Evolutionary conservation across 2,329 filamentous ascomycete species (phyloP).

Genomic region (Fonsecaea nubica): DNA sequence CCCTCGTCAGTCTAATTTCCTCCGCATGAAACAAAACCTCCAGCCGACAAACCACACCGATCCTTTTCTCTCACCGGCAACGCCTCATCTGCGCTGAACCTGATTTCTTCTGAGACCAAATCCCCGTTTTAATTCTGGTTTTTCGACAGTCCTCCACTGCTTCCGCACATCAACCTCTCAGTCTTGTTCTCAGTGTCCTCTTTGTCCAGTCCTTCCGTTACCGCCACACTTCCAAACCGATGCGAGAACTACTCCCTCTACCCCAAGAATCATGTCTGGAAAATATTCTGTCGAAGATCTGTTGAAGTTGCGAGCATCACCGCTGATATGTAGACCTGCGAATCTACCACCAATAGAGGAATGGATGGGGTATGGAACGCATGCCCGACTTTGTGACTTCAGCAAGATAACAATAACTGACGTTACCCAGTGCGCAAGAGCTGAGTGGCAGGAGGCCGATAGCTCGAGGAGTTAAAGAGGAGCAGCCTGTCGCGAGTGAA

Average conservation of each 20-base stretch:
- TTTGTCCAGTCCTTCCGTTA: background rate
- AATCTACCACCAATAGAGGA: slow-evolving; percentile 83
- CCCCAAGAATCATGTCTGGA: slow-evolving; percentile 44
- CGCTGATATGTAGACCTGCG: slow-evolving; percentile 79
- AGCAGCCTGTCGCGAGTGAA: slow-evolving; percentile 30
- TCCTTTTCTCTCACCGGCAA: background rate
- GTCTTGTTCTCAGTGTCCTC: background rate
- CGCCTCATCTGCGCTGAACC: background rate
- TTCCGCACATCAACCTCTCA: background rate
- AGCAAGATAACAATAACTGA: slow-evolving; percentile 28
- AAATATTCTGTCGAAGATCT: slow-evolving; percentile 81
- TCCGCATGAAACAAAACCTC: slow-evolving; percentile 17
- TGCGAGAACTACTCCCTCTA: slow-evolving; percentile 25
- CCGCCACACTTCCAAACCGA: slow-evolving; percentile 20
- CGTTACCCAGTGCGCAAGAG: slow-evolving; percentile 50
- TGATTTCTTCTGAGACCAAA: background rate
- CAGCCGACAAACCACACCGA: slow-evolving; percentile 16
- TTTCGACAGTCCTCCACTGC: background rate
- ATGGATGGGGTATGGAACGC: slow-evolving; percentile 82
- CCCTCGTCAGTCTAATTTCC: slow-evolving; percentile 16
- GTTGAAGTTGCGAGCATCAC: slow-evolving; percentile 77
- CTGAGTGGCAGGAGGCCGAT: slow-evolving; percentile 44
- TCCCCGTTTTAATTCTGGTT: background rate
- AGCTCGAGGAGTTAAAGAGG: slow-evolving; percentile 35
- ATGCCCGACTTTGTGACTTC: slow-evolving; percentile 21